Conservation (phyloP, 2,329 filamentous ascomycete genomes). For the Fusarium nematophilum region DNA sequence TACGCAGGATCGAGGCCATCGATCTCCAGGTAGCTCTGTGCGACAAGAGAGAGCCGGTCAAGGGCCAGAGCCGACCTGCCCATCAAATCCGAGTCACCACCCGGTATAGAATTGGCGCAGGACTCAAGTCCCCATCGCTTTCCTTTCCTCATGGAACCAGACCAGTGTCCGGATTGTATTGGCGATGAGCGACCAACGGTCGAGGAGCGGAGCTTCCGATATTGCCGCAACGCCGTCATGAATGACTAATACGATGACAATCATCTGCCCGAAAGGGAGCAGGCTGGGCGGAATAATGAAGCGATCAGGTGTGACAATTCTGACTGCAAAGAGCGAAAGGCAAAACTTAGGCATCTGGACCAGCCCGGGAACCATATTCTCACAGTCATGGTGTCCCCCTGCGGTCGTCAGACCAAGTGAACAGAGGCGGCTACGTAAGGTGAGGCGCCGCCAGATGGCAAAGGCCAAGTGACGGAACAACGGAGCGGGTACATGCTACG, state of each 20-base stretch:
- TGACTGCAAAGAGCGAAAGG: neutral
- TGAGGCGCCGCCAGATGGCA: no score
- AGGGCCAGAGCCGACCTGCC: neutral
- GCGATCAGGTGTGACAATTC: neutral
- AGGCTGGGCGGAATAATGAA: neutral
- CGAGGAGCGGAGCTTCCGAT: conserved; percentile 2
- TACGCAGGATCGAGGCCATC: conserved; percentile 29
- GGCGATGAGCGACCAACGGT: neutral
- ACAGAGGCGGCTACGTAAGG: no score
- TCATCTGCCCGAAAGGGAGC: neutral
- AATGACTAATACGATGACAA: conserved; percentile 4
- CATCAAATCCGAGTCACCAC: neutral
- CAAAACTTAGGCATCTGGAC: neutral
- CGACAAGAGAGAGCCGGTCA: conserved; percentile 37
- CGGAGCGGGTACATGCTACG: no score
- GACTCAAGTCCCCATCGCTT: neutral
- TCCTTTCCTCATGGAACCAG: neutral
- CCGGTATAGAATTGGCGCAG: neutral
- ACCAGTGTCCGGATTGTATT: neutral
- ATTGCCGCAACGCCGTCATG: neutral
- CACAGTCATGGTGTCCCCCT: conserved; percentile 1
- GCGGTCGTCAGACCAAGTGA: no score
- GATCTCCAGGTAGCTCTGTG: conserved; percentile 36
- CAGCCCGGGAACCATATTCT: neutral
- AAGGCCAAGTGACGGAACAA: no score